Percentiles rank a stretch among this genome's conserved stretches.
These are phyloP conservation scores for Microglena sp. DNA, from an alignment of 139 green algal species.

Conservation along the genomic window DNA sequence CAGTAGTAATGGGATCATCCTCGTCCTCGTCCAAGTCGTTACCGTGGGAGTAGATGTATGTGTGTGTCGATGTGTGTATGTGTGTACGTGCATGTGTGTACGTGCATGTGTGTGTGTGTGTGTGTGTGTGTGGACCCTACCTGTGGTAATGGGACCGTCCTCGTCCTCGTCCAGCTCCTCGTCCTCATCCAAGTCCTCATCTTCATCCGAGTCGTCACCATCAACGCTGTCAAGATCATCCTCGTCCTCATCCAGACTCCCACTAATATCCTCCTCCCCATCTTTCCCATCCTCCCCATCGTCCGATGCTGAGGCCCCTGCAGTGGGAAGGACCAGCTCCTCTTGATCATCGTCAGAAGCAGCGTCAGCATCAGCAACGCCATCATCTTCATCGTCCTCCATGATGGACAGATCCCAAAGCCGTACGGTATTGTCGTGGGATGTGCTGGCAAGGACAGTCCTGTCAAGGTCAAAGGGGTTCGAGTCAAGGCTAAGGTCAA, in stretches of 20 bases:
- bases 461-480: slow-evolving; percentile 16
- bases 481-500: too few species aligned
- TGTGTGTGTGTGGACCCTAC: too few species aligned
- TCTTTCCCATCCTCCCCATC: too few species aligned
- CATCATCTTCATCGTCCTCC: slow-evolving; percentile 39
- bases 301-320: too few species aligned
- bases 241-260: too few species aligned
- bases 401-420: slow-evolving; percentile 64
- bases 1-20: neutral
- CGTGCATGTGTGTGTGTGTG: too few species aligned
- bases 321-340: slow-evolving; percentile 5
- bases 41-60: too few species aligned
- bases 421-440: slow-evolving; percentile 69
- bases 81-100: too few species aligned
- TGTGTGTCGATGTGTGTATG: too few species aligned
- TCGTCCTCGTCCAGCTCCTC: slow-evolving; percentile 2
- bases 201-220: too few species aligned
- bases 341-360: slow-evolving; percentile 2
- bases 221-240: too few species aligned
- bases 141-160: neutral
- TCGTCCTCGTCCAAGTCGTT: neutral
- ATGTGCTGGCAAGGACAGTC: slow-evolving; percentile 53
- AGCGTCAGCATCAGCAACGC: slow-evolving; percentile 27
- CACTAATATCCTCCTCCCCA: too few species aligned
- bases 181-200: slow-evolving; percentile 3